Base-by-base conservation (phyloP, 129 eudicot genomes). In the Gnaphalium uliginosum region DNA sequence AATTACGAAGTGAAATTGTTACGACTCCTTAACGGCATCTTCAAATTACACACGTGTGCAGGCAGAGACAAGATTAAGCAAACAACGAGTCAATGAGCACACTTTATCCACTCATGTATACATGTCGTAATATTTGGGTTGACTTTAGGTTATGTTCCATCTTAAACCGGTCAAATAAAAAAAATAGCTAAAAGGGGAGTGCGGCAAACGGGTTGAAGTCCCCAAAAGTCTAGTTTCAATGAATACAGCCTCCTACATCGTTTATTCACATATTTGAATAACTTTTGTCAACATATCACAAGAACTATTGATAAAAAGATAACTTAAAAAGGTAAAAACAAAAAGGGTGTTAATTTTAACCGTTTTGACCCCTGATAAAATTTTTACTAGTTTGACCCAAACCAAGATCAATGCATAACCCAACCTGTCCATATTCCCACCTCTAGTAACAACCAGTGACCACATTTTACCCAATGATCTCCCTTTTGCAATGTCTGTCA, bases 1-100 rank as follows among this genome's bases (percentile, higher is more conserved):
- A 81, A 77, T 58, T 15, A 70, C 18, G 54, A 54, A 32, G 73
- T 58, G 17, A 79, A 29, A 76, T 17, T 50, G 78, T 75, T 24
- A 65, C 21, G 4, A 11, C 60, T 35, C 64, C 71, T 2, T 39
- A 56, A 62, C 51, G 15, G 56, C 21, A 54, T 70, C 71, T 39
- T 60, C 56, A 29, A 72, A 48, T 39, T 39, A 39, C 46, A 13
- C 10, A 39, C 46, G 13, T 39, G 46, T 39, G 14, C 46, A 9
- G 8, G 14, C 0, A 8, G 13, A 9, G 13, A 39, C 2, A 39
- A 13, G 53, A 41, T 1, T 14, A 8, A 46, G 1, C 18, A 46
- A 14, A 46, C 15, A 46, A 46, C 18, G 1, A 46, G 53, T 46
- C 53, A 46, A 46, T 46, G 4, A 14, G 30, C 67, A 67, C 11